Conservation (phyloP, 2,329 filamentous ascomycete genomes). For the Fusarium verticillioides region DNA sequence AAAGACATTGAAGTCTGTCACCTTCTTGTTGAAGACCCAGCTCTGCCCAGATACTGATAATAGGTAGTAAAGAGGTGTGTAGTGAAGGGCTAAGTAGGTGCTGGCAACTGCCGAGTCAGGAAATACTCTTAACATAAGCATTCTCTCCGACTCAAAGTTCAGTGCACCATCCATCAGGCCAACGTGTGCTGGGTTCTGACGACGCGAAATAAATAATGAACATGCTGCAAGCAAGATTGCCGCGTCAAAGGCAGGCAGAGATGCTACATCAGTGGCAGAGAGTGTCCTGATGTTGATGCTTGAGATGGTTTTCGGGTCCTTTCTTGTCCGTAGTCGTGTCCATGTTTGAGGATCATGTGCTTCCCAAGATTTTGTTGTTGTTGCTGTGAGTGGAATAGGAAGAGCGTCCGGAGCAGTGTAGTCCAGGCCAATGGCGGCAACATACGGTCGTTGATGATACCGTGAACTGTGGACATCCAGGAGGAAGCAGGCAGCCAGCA, state of each 20-base stretch:
- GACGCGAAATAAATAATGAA: slow-evolving; percentile 52
- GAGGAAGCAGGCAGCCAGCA: slow-evolving; percentile 67
- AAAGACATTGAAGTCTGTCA: slow-evolving; percentile 57
- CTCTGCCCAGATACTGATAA: slow-evolving; percentile 68
- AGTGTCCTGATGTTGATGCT: slow-evolving; percentile 49
- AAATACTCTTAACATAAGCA: slow-evolving; percentile 56
- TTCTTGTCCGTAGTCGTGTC: slow-evolving; percentile 50
- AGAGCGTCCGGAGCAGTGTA: slow-evolving; percentile 50
- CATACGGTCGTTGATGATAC: slow-evolving; percentile 62
- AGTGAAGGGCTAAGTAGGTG: slow-evolving; percentile 66
- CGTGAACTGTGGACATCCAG: slow-evolving; percentile 66
- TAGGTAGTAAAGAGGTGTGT: slow-evolving; percentile 68
- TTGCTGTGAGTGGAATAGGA: slow-evolving; percentile 59
- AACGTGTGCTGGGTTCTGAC: slow-evolving; percentile 44
- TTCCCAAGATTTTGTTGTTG: slow-evolving; percentile 61
- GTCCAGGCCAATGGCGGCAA: slow-evolving; percentile 50
- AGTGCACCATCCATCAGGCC: slow-evolving; percentile 41
- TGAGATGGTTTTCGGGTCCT: slow-evolving; percentile 41
- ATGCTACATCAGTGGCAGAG: slow-evolving; percentile 50
- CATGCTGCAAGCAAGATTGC: slow-evolving; percentile 54
- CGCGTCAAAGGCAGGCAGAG: slow-evolving; percentile 53
- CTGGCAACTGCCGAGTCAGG: slow-evolving; percentile 58
- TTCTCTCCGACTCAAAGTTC: slow-evolving; percentile 36
- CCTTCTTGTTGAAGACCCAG: slow-evolving; percentile 67
- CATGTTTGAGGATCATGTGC: slow-evolving; percentile 59